A percentile compares a stretch with the other conserved stretches of the same genome.
phyloP scores from a whole-genome alignment of 1,284 basidiomycete genomes.

The Sanghuangporus weigelae region DNA sequence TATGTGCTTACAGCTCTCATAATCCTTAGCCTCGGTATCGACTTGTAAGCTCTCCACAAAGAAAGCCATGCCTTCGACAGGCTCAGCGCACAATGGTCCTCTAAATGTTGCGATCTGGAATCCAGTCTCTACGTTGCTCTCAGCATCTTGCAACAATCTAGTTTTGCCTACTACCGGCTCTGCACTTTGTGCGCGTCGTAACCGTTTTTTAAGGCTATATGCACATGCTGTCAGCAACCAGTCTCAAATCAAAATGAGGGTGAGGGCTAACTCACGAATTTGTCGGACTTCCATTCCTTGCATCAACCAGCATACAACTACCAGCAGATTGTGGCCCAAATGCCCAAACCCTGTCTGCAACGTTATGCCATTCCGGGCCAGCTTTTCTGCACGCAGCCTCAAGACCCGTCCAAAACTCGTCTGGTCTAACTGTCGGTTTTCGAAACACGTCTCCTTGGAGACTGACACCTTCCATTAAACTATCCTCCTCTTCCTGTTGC shows the following conservation, averaged over 20 bases:
- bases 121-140: constrained; percentile 83
- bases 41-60: constrained; percentile 78
- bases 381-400: constrained; percentile 59
- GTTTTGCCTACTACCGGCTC: constrained; percentile 26
- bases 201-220: constrained; percentile 21
- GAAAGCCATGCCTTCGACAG: constrained; percentile 90
- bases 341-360: constrained; percentile 78
- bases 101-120: constrained; percentile 94
- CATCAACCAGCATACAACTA: constrained; percentile 83
- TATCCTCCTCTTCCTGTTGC: constrained; percentile 29
- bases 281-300: constrained; percentile 37
- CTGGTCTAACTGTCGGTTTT: constrained; percentile 60
- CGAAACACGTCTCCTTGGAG: constrained; percentile 53
- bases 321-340: constrained; percentile 90
- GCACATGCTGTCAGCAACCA: not conserved
- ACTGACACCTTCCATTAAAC: constrained; percentile 35
- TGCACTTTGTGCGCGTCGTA: constrained; percentile 24
- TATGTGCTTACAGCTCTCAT: constrained; percentile 49
- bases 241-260: constrained; percentile 17
- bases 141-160: constrained; percentile 54
- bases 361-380: constrained; percentile 78
- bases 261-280: constrained; percentile 46
- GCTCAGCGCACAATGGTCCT: constrained; percentile 94
- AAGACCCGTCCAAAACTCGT: constrained; percentile 80
- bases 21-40: constrained; percentile 53